These are phyloP conservation scores for Crithidia bombi DNA, from an alignment of 208 protist genomes.

Conservation along the genomic window DNA sequence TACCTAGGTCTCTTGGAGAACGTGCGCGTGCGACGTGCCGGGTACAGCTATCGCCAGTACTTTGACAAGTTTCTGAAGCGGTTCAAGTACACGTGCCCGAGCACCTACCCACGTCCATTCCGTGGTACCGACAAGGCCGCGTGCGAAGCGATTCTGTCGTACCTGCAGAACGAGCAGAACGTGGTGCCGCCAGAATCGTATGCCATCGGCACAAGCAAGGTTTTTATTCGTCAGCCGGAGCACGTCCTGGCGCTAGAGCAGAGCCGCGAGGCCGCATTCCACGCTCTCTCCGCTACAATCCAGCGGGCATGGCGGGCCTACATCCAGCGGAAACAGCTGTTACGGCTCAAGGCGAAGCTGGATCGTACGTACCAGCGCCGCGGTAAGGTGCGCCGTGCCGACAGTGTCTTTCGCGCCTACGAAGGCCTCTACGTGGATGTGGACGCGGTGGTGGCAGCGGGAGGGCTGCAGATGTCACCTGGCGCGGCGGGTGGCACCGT, in stretches of 20 bases:
- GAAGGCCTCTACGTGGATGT: constrained; percentile 74
- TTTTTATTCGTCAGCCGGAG: constrained; percentile 95
- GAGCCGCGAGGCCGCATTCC: constrained; percentile 81
- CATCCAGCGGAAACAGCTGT: constrained; percentile 55
- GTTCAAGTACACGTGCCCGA: constrained; percentile 82
- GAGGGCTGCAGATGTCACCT: constrained; percentile 15
- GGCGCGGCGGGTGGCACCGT: constrained; percentile 22
- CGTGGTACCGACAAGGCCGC: constrained; percentile 68
- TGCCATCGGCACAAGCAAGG: constrained; percentile 90
- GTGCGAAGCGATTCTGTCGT: constrained; percentile 71
- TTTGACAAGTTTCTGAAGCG: constrained; percentile 95
- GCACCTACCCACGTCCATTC: constrained; percentile 83
- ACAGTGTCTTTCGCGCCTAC: constrained; percentile 83
- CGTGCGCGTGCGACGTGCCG: constrained; percentile 91
- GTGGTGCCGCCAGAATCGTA: constrained; percentile 29
- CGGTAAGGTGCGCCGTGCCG: constrained; percentile 67
- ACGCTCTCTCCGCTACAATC: constrained; percentile 80
- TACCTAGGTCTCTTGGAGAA: constrained; percentile 96
- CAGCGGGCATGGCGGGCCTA: constrained; percentile 87
- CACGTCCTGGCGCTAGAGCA: constrained; percentile 92
- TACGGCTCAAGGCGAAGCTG: constrained; percentile 57
- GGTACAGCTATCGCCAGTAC: constrained; percentile 93
- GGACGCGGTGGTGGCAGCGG: constrained; percentile 28
- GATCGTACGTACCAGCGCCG: constrained; percentile 45
- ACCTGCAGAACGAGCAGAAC: constrained; percentile 41